Evolutionary conservation across 2,329 filamentous ascomycete genomes (phyloP), one percentile per base, ranked within the genome.

Genomic region (Hypoxylon sp.): DNA sequence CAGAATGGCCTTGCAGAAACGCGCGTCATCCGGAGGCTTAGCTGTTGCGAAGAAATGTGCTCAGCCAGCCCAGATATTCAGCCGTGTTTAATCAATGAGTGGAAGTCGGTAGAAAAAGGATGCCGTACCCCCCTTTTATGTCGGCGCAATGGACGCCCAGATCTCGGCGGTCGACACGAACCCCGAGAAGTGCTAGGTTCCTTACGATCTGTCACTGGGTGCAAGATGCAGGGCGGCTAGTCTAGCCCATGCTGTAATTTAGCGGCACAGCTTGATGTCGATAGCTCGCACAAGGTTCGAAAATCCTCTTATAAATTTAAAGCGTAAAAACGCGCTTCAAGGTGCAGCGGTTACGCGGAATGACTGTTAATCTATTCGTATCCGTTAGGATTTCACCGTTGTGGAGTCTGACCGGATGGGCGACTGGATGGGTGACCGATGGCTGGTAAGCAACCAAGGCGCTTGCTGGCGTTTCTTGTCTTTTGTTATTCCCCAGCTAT

Each of bases 11-110:
- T 21, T 14, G 38, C 51, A 34, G 56, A 65, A 67, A 71, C 70
- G 65, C 70, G 70, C 68, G 70, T 72, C 65, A 38, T 38, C 13
- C 21, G 57, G 60, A 5, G 70, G 70, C 70, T 72, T 32, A 65
- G 65, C 49, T 59, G 32, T 48, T 48, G 21, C 45, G 34, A 53
- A 25, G 19, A 21, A 28, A 17, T 43, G 38, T 45, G 30, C 36
- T 50, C 45, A 52, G 46, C 49, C 38, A 59, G 25, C 45, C 32
- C 49, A 49, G 17, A 59, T 56, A 43, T 34, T 34, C 36, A 56
- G 41, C 34, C 60, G 64, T 63, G 28, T 62, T 62, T 48, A 53
- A 51, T 50, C 32, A 43, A 49, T 23, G 14, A 45, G 19, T 57
- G 59, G 56, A 32, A 63, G 30, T 25, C 30, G 45, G 56, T 60